Base-by-base conservation (phyloP, 2,329 filamentous ascomycete species). In the Lasiodiplodia theobromae region DNA sequence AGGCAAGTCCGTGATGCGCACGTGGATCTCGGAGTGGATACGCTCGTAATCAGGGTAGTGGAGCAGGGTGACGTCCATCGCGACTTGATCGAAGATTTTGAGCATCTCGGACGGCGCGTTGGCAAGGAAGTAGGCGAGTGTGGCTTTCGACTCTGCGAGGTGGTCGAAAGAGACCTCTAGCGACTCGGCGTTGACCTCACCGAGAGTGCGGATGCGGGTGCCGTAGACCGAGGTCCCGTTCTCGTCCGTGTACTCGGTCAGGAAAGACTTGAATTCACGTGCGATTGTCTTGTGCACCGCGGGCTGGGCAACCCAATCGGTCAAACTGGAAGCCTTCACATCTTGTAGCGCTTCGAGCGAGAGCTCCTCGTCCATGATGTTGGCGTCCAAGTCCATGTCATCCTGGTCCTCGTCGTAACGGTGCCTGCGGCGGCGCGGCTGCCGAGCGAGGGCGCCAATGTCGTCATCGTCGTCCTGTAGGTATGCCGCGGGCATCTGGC, bases 1-100 rank as follows among this genome's bases (percentile, higher is more conserved):
- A 4, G 96, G 96, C 18, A 99, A 86, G 74, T 98, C 95, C 25
- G 94, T 94, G 77, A 99, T 97, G 70, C 96, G 94, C 67, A 99
- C 95, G 77, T 99, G 96, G 66, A 99, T 97, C 80, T 99, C 96
- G 34, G 94, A 92, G 80, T 98, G 96, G 74, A 99, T 99, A 71
- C 94, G 92, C 79, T 97, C 94, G 79, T 99, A 99, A 79, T 98
- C 94, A 1, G 94, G 95, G 81, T 98, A 99, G 79, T 98, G 94
- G 67, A 98, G 89, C 25, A 98, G 88, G 5, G 96, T 95, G 47
- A 96, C 94, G 71, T 99, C 96, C 88, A 99, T 95, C 68, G 96
- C 95, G 4, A 97, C 95, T 72, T 97, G 91, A 74, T 99, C 96
- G 76, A 99, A 98, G 60, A 99, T 91, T 79, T 96, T 96, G 70